Evolutionary conservation across 2,329 filamentous ascomycete species (phyloP), one percentile per base, ranked within the genome.

Genomic region (Monascus ruber): DNA sequence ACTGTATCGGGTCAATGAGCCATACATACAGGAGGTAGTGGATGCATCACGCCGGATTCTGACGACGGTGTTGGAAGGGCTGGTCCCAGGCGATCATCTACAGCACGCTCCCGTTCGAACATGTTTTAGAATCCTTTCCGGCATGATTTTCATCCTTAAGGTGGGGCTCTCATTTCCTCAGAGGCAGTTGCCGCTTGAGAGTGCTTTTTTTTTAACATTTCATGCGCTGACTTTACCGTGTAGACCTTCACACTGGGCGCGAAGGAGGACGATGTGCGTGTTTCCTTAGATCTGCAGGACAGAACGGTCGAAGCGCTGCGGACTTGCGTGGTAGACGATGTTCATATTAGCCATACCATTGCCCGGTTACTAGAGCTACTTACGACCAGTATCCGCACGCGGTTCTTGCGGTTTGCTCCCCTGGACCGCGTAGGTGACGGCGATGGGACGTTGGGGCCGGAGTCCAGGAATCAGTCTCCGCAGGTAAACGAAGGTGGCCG

Each of bases 111-210:
- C 77, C 3, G 76, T 80, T 6, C 68, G 77, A 29, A 79, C 77
- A 0, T 79, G 76, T 51, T 79, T 80, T 59, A 71, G 77, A 41
- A 77, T 80, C 43, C 67, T 80, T 35, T 76, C 73, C 8, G 76
- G 76, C 5, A 74, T 77, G 52, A 79, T 80, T 50, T 79, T 81
- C 46, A 69, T 79, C 24, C 64, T 81, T 32, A 81, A 81, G 58
- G 70, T 71, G 59, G 37, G 55, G 5, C 26, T 1, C 25, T 34
- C 7, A 11, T 34, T 11, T 34, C 7, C n/a, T 34, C 2, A 11
- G 29, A 31, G 8, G 8, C 8, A 11, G 29, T 31, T 31, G 29
- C n/a, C n/a, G 29, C 29, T 31, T 31, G 11, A 8, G 11, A 31
- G 8, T 8, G 11, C 5, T 8, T n/a, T 17, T 11, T 33, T 8